Evolutionary conservation across 441 rosid species (phyloP), one percentile per base, ranked within the genome.

Genomic region (Adansonia madagascariensis): DNA sequence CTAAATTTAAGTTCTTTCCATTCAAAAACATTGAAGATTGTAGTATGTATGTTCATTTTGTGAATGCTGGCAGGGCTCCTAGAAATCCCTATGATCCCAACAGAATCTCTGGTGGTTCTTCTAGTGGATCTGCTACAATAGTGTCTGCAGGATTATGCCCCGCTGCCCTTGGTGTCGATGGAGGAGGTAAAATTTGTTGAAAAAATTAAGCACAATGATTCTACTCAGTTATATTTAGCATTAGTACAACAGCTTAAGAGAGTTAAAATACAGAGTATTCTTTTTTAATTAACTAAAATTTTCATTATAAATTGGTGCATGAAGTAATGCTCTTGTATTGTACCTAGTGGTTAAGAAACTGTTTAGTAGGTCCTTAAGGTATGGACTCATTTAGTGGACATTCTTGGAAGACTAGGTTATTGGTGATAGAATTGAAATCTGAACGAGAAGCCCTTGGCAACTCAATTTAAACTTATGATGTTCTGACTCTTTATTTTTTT

Each of bases 121-220:
- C 97, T 0, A 85, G 97, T 77, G 97, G 94, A 77, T 92, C 97
- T 55, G 97, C 97, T 39, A 93, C 94, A 2, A 90, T 84, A 9
- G 97, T 92, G 9, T 83, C 92, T 15, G 90, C 94, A 68, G 93
- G 97, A 39, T 73, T 92, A 55, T 92, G 97, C 79, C 94, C 97
- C 6, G 91, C 79, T 4, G 91, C 97, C 61, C 97, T 92, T 35
- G 94, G 97, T n/a, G 97, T 92, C 53, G 97, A 92, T 22, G 97
- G 97, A 0, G 97, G 94, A 89, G 97, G 97, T 90, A 82, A 78
- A 79, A 9, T 49, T 22, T 17, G 35, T 60, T 43, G 56, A 17
- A 7, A 6, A 18, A 52, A 8, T 5, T 15, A 41, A 62, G 47
- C 17, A 35, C 10, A 14, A 39, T 72, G 18, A 56, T 78, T 62